Evolutionary conservation across 1,139 yeast species (phyloP).

Genomic region (Yamadazyma trypodendri): DNA sequence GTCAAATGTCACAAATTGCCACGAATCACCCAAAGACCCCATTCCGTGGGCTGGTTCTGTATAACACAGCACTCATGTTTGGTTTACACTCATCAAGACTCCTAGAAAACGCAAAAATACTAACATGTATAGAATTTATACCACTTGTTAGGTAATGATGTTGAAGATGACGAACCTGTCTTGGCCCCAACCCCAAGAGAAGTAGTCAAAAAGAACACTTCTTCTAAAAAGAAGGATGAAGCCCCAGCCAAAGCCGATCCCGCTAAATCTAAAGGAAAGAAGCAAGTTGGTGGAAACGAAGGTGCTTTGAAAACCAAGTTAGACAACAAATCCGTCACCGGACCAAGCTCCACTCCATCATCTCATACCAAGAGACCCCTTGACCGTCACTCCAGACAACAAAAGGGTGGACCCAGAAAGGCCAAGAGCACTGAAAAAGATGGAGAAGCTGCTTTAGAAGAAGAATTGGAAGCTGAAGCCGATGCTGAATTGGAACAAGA

Average conservation of each 20-base stretch:
- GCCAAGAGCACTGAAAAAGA: conserved; percentile 76
- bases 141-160: conserved; percentile 70
- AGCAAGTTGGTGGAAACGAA: conserved; percentile 80
- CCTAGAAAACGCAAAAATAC: too few relatives aligned
- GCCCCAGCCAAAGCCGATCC: conserved; percentile 84
- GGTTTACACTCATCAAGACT: too few relatives aligned
- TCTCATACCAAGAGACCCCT: conserved; percentile 63
- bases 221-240: conserved; percentile 85
- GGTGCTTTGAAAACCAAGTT: conserved; percentile 78
- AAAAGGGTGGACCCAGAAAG: conserved; percentile 82
- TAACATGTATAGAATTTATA: conserved; percentile 37
- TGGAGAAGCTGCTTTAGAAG: conserved; percentile 48
- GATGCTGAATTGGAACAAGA: conserved; percentile 51
- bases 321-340: conserved; percentile 70
- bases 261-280: conserved; percentile 74
- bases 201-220: conserved; percentile 76
- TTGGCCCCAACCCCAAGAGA: conserved; percentile 67
- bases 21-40: too few relatives aligned
- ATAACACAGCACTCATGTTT: too few relatives aligned
- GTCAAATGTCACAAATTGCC: too few relatives aligned
- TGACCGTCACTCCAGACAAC: conserved; percentile 85
- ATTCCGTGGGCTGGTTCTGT: too few relatives aligned
- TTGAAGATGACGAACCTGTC: conserved; percentile 66
- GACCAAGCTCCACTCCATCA: conserved; percentile 51
- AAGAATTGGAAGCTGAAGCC: conserved; percentile 62